Base-by-base conservation (phyloP, 2,329 filamentous ascomycete species). In the Diaporthe velutina region DNA sequence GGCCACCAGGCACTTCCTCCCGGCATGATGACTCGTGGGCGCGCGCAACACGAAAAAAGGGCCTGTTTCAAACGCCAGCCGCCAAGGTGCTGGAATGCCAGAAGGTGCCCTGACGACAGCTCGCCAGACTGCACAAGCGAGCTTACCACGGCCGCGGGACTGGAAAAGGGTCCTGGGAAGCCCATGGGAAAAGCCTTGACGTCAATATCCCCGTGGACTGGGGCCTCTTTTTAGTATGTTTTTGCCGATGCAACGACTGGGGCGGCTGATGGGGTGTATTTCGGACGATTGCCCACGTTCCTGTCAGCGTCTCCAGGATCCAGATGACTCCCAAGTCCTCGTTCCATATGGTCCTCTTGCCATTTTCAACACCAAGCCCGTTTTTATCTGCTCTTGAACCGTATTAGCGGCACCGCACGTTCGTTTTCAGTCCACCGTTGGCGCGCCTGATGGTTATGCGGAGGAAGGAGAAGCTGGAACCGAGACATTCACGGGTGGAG, bases 11-110 rank as follows among this genome's bases (percentile, higher is more conserved):
- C 45, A 52, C 17, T 19, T 28, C 2, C 64, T 22, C 48, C 64
- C 30, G 33, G 64, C 64, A 68, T 68, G 64, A 42, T 74, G 73
- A 74, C 52, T 74, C 73, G 73, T 67, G 68, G 33, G 1, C 17
- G 73, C 58, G 73, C 73, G 58, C 67, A 30, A 67, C 40, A 70
- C 30, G 64, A 68, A 54, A 68, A 52, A 50, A 48, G 61, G 42
- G 42, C 35, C 55, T 61, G 52, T 58, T 72, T 61, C 58, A 61
- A 61, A 52, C 55, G 70, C 42, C 40, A 60, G 48, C 7, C 52
- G 73, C 72, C 66, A 74, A 70, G 71, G 22, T 50, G 42, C 38
- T 58, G 25, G 35, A 42, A 28, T 48, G 17, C 64, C 50, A 22
- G 52, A 64, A 48, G 3, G 25, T 64, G 40, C 60, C 40, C 40